Conservation (phyloP, 2,329 filamentous ascomycete species). For the Alternaria atra region DNA sequence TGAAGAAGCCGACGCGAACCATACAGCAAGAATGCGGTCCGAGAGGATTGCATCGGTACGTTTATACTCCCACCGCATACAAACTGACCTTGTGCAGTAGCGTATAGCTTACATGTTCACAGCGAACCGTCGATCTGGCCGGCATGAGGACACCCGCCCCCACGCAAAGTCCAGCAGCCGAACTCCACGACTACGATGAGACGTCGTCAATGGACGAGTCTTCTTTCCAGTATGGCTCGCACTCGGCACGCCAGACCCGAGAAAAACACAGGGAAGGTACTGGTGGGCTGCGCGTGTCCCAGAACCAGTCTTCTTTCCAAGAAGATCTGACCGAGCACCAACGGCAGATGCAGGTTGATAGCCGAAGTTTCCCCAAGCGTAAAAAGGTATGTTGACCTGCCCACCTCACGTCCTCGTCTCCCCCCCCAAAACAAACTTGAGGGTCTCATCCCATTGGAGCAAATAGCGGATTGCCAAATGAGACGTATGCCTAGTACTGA, state of each 20-base stretch:
- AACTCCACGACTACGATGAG: conserved; percentile 16
- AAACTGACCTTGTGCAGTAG: neutral
- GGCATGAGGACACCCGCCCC: conserved; percentile 36
- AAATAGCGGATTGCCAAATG: too few species aligned
- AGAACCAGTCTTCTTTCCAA: conserved; percentile 30
- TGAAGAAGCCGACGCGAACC: conserved; percentile 33
- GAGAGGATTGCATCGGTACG: conserved; percentile 42
- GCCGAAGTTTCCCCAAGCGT: conserved; percentile 44
- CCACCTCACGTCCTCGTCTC: too few species aligned
- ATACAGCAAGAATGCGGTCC: conserved; percentile 22
- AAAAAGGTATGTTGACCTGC: conserved; percentile 29
- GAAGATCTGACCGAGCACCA: conserved; percentile 45
- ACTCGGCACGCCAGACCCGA: conserved; percentile 7
- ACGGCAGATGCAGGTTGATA: conserved; percentile 45
- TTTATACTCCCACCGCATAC: neutral
- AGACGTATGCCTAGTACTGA: too few species aligned
- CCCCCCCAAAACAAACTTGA: too few species aligned
- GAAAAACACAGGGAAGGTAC: conserved; percentile 35
- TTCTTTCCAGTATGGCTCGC: conserved; percentile 8
- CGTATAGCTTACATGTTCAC: conserved; percentile 14
- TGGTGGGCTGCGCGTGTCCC: conserved; percentile 40
- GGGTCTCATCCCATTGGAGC: too few species aligned
- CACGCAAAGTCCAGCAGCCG: conserved; percentile 31
- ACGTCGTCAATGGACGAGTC: conserved; percentile 12
- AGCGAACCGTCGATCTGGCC: conserved; percentile 39